Conservation (phyloP, 1,284 basidiomycete species). For the Cryptococcus depauperatus region DNA sequence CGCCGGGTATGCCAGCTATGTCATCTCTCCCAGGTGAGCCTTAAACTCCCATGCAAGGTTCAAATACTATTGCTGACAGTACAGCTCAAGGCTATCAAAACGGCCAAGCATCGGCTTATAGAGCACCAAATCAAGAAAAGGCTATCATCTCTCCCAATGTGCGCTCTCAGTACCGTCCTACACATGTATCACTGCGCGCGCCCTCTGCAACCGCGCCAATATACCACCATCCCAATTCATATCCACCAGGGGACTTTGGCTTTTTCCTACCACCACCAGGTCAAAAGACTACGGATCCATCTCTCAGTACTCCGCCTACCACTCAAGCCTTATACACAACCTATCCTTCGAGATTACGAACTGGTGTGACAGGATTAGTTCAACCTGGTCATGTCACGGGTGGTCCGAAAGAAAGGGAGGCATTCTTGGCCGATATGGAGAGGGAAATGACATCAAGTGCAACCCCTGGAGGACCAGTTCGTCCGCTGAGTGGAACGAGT, state of each 20-base stretch:
- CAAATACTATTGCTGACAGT: no score
- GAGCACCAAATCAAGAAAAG: no score
- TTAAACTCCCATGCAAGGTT: no score
- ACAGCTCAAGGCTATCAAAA: no score
- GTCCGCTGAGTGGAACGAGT: constrained; percentile 7
- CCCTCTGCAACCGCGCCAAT: constrained; percentile 7
- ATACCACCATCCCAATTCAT: constrained; percentile 17
- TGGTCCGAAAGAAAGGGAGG: constrained; percentile 45
- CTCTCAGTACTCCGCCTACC: constrained; percentile 23
- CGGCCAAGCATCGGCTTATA: no score
- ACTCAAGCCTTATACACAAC: constrained; percentile 70
- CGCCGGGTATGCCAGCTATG: no score
- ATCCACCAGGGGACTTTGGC: constrained; percentile 32
- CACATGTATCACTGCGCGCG: neutral
- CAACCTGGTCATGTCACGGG: constrained; percentile 62
- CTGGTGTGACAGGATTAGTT: constrained; percentile 79
- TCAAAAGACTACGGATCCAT: constrained; percentile 31
- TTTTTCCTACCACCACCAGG: constrained; percentile 39
- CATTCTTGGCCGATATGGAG: constrained; percentile 35
- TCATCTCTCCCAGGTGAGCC: no score
- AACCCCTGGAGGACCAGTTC: constrained; percentile 6
- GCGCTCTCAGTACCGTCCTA: constrained; percentile 1
- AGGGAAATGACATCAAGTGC: constrained; percentile 14
- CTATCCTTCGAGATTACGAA: constrained; percentile 85
- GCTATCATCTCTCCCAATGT: constrained; percentile 1